These are phyloP conservation scores for Fraxinus platypoda DNA, from an alignment of 305 asterid species.

Conservation along the genomic window DNA sequence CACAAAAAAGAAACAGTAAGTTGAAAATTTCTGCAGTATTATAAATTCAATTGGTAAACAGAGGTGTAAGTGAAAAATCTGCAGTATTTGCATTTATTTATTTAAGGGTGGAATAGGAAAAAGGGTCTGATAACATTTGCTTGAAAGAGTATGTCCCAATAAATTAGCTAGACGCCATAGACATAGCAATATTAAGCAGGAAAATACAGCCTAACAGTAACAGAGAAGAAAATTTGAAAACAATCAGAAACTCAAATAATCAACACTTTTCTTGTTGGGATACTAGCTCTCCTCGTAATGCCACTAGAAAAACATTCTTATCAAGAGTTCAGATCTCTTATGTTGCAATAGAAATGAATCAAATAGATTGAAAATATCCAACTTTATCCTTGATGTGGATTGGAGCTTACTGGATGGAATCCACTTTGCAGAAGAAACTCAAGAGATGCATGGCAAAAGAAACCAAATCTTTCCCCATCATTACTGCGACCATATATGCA, in stretches of 20 bases:
- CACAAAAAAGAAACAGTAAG: constrained; percentile 23
- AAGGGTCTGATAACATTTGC: constrained; percentile 2
- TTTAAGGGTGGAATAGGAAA: not conserved
- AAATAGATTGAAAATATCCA: not conserved
- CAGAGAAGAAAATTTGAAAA: not conserved
- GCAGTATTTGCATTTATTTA: not conserved
- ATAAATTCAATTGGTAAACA: not conserved
- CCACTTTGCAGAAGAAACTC: constrained; percentile 98
- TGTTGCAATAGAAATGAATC: not conserved
- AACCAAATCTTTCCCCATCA: constrained; percentile 91
- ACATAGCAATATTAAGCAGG: constrained; percentile 3
- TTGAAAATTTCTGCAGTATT: not conserved
- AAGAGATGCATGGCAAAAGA: constrained; percentile 95
- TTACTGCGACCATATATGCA: constrained; percentile 80
- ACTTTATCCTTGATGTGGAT: constrained; percentile 16
- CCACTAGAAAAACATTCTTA: not conserved
- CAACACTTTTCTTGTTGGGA: not conserved
- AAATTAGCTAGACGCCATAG: constrained; percentile 6
- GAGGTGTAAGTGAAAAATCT: not conserved
- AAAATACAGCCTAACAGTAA: constrained; percentile 14
- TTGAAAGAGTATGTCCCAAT: constrained; percentile 1
- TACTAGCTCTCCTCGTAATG: not conserved
- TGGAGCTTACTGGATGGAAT: constrained; percentile 75
- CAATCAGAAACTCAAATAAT: constrained; percentile 9
- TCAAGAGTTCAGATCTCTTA: constrained; percentile 21